These are phyloP conservation scores for Starmerella lactis-condensi DNA, from an alignment of 805 yeast genomes.

Conservation along the genomic window DNA sequence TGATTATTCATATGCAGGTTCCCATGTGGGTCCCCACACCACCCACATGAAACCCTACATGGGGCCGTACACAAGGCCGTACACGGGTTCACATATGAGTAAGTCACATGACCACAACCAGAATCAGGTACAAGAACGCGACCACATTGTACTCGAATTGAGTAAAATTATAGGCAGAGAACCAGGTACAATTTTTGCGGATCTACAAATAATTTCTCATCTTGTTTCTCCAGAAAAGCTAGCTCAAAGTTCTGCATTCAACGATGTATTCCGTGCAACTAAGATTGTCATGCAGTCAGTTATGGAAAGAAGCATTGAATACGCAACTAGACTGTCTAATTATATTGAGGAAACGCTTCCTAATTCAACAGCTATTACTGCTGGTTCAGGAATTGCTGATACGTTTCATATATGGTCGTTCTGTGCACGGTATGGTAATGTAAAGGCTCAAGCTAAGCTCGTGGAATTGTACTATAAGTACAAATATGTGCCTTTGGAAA, in stretches of 20 bases:
- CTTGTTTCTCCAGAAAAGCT: constrained; percentile 19
- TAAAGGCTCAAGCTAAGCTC: constrained; percentile 16
- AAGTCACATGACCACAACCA: too few species aligned
- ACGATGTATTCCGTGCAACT: constrained; percentile 24
- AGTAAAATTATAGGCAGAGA: constrained; percentile 18
- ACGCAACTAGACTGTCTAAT: constrained; percentile 16
- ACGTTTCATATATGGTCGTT: constrained; percentile 18
- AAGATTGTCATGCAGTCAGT: constrained; percentile 14
- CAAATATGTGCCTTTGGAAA: constrained; percentile 13
- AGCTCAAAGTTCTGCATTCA: constrained; percentile 22
- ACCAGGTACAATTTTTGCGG: constrained; percentile 21
- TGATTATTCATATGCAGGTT: too few species aligned
- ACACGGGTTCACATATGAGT: too few species aligned
- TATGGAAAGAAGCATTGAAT: constrained; percentile 16
- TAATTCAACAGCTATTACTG: constrained; percentile 12
- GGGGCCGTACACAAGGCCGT: too few species aligned
- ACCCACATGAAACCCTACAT: too few species aligned
- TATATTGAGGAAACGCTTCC: constrained; percentile 15
- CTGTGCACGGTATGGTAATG: constrained; percentile 17
- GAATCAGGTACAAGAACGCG: too few species aligned
- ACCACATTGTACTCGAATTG: constrained; percentile 22
- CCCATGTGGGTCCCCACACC: too few species aligned
- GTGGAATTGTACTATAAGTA: constrained; percentile 16
- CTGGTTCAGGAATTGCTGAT: constrained; percentile 17
- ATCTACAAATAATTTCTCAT: constrained; percentile 22